Evolutionary conservation across 2,329 filamentous ascomycete genomes (phyloP).

Genomic region (Fulvia fulva): DNA sequence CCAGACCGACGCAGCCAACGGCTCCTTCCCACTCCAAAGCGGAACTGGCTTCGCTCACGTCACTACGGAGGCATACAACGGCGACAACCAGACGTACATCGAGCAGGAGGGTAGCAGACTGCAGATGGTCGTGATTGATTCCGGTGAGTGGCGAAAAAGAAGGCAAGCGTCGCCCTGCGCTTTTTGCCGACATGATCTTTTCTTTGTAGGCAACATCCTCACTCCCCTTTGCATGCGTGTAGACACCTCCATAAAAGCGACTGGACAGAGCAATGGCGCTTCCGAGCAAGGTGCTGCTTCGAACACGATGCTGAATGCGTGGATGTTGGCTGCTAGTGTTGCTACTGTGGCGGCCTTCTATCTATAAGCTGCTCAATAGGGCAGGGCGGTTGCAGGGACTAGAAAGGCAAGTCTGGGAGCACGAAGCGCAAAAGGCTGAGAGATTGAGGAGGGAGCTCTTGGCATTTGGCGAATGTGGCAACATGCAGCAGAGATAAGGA

Average conservation of each 20-base stretch:
- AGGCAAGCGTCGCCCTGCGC: too few relatives aligned
- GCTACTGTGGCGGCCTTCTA: not conserved
- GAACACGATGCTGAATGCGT: not conserved
- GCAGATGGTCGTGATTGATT: conserved; percentile 7
- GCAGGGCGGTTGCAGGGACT: not conserved
- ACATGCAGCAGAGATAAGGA: too few relatives aligned
- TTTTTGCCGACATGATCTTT: too few relatives aligned
- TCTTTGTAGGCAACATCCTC: not conserved
- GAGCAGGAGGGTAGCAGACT: not conserved
- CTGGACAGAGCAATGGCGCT: not conserved
- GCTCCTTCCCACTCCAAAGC: conserved; percentile 2
- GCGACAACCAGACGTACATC: not conserved
- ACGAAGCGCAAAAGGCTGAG: not conserved
- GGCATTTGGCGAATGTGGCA: too few relatives aligned
- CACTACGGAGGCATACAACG: not conserved
- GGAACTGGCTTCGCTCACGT: conserved; percentile 1
- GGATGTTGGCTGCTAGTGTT: not conserved
- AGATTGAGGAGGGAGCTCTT: not conserved
- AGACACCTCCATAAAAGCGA: not conserved
- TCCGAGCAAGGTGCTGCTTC: not conserved
- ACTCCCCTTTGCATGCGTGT: conserved; percentile 6
- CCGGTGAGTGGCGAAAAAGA: not conserved
- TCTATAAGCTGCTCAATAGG: not conserved
- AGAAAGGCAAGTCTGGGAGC: not conserved
- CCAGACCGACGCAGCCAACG: not conserved